These are phyloP conservation scores for Beauveria brongniartii DNA, from an alignment of 2,329 filamentous ascomycete genomes.

Conservation along the genomic window DNA sequence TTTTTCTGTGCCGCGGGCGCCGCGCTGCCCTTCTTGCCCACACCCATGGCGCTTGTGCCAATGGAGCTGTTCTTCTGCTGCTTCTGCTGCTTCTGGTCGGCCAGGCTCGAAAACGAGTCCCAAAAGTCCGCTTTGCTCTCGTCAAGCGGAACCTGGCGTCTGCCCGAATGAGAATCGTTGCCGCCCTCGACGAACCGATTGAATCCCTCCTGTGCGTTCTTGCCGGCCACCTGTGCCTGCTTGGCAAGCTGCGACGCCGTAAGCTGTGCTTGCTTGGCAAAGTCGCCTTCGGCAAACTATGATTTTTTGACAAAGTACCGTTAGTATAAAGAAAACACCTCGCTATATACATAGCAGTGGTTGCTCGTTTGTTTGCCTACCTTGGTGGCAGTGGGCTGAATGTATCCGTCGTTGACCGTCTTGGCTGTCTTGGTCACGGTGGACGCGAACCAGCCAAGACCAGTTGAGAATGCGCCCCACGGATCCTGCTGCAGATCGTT, in stretches of 20 bases:
- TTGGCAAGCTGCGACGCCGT: conserved; percentile 59
- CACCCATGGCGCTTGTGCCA: conserved; percentile 53
- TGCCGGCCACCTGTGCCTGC: conserved; percentile 60
- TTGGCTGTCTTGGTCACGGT: conserved; percentile 87
- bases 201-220: conserved; percentile 70
- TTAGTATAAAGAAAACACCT: conserved; percentile 1
- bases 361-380: conserved; percentile 32
- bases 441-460: conserved; percentile 88
- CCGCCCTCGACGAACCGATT: conserved; percentile 85
- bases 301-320: neutral
- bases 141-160: conserved; percentile 37
- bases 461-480: conserved; percentile 77
- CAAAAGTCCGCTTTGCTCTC: conserved; percentile 77
- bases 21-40: conserved; percentile 33
- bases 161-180: conserved; percentile 30
- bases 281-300: conserved; percentile 71
- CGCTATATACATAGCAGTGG: too few relatives aligned
- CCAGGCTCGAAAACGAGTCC: conserved; percentile 76
- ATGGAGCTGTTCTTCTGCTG: conserved; percentile 38
- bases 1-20: conserved; percentile 33
- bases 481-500: conserved; percentile 90
- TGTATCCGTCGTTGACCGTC: conserved; percentile 81
- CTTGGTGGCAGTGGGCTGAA: conserved; percentile 87
- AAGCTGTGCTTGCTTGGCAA: conserved; percentile 58
- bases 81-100: conserved; percentile 36